Percentiles rank a stretch among this genome's conserved stretches.
Conservation (phyloP, 2,329 filamentous ascomycete species). For the Colletotrichum nymphaeae region DNA sequence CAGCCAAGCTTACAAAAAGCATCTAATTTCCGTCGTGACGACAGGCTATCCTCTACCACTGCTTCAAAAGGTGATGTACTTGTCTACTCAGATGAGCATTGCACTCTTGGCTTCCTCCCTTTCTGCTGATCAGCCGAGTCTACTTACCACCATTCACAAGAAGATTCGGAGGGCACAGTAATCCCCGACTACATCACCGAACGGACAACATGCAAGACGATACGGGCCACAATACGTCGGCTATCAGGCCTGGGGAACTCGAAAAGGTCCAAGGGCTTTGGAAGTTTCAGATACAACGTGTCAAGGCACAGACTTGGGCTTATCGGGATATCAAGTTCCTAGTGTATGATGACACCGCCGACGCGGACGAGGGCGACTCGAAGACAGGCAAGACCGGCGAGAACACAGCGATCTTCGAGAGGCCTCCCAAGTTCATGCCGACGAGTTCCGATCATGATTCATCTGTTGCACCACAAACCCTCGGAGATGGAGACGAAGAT, state of each 20-base stretch:
- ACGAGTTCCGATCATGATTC: neutral
- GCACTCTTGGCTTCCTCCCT: neutral
- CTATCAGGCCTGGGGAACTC: neutral
- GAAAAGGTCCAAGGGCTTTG: neutral
- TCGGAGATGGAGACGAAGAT: neutral
- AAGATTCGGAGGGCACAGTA: neutral
- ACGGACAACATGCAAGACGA: neutral
- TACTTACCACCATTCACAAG: neutral
- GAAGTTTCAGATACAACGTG: neutral
- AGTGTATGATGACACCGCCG: neutral
- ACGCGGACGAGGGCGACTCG: neutral
- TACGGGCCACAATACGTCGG: neutral
- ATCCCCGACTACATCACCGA: neutral
- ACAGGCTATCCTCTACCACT: neutral
- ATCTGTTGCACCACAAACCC: neutral
- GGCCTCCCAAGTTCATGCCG: neutral
- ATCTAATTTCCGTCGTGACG: neutral
- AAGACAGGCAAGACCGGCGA: neutral
- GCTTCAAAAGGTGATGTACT: neutral
- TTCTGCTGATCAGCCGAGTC: neutral
- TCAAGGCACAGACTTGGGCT: neutral
- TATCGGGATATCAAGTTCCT: neutral
- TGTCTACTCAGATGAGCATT: neutral
- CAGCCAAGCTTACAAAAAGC: neutral
- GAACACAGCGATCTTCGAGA: neutral